Conservation (phyloP, 208 protist species). For the Leptomonas seymouri region DNA sequence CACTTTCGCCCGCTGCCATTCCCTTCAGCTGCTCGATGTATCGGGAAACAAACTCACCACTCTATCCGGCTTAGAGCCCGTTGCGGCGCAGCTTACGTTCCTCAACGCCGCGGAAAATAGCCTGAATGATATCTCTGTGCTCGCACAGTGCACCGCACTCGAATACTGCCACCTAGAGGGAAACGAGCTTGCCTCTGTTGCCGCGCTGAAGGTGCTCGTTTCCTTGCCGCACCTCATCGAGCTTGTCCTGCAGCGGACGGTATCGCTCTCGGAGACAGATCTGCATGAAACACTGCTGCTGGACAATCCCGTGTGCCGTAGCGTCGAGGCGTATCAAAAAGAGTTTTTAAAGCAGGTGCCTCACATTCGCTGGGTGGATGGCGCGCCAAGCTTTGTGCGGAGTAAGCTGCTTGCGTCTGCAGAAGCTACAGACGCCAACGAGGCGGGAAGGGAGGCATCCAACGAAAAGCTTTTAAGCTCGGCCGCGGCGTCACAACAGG, state of each 20-base stretch:
- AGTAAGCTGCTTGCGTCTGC: background rate
- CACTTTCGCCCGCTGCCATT: conserved; percentile 44
- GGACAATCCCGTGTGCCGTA: conserved; percentile 79
- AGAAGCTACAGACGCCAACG: background rate
- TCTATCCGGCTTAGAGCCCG: conserved; percentile 51
- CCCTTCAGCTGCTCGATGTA: conserved; percentile 63
- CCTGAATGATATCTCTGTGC: conserved; percentile 38
- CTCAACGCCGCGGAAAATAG: conserved; percentile 79
- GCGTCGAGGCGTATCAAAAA: conserved; percentile 36
- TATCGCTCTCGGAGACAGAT: conserved; percentile 38
- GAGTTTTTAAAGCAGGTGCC: conserved; percentile 33
- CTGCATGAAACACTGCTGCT: conserved; percentile 40
- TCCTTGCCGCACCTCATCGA: conserved; percentile 44
- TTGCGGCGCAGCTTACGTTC: conserved; percentile 50
- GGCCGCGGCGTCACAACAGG: background rate
- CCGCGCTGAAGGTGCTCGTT: conserved; percentile 41
- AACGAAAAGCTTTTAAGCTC: background rate
- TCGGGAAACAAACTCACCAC: conserved; percentile 61
- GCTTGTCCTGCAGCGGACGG: conserved; percentile 46
- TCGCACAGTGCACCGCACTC: conserved; percentile 40
- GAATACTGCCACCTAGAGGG: conserved; percentile 58
- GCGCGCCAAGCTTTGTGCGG: conserved; percentile 12
- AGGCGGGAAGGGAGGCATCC: background rate
- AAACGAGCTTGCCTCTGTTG: conserved; percentile 54
- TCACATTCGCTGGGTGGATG: conserved; percentile 69